Conservation (phyloP, 177 flowering plant genomes). For the Vitis hybrid region DNA sequence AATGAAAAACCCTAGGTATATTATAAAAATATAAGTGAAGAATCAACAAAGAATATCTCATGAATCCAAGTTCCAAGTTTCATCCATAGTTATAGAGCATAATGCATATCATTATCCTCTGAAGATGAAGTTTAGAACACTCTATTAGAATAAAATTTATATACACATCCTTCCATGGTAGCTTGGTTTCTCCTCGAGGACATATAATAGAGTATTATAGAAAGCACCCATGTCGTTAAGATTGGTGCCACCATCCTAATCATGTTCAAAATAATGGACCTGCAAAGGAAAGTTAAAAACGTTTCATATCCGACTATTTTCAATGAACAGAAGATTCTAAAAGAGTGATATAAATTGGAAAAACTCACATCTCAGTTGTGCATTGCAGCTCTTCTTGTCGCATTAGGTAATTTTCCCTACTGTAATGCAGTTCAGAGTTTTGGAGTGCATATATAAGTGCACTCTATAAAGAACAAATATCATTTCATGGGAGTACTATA, state of each 20-base stretch:
- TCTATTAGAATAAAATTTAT: conserved; percentile 18
- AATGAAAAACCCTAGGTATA: neutral
- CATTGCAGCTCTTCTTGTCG: conserved; percentile 22
- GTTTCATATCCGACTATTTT: neutral
- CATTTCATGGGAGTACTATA: conserved; percentile 25
- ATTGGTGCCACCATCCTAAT: conserved; percentile 25
- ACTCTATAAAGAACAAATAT: conserved; percentile 18
- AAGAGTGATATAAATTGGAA: neutral
- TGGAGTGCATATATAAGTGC: conserved; percentile 12
- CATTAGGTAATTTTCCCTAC: conserved; percentile 12
- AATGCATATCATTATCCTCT: conserved; percentile 6
- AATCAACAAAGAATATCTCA: neutral
- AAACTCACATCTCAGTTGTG: conserved; percentile 42
- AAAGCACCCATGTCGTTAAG: conserved; percentile 16
- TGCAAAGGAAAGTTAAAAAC: conserved; percentile 18
- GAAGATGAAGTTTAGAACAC: conserved; percentile 21
- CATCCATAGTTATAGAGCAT: conserved; percentile 1
- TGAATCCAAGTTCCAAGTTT: neutral
- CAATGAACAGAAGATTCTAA: neutral
- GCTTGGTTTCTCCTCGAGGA: conserved; percentile 6
- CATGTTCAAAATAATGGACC: conserved; percentile 24
- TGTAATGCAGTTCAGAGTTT: conserved; percentile 10
- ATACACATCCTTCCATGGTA: conserved; percentile 32
- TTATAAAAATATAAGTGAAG: neutral
- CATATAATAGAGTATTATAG: neutral